Evolutionary conservation across 2,329 filamentous ascomycete species (phyloP).

Genomic region (Elsinoe batatas): DNA sequence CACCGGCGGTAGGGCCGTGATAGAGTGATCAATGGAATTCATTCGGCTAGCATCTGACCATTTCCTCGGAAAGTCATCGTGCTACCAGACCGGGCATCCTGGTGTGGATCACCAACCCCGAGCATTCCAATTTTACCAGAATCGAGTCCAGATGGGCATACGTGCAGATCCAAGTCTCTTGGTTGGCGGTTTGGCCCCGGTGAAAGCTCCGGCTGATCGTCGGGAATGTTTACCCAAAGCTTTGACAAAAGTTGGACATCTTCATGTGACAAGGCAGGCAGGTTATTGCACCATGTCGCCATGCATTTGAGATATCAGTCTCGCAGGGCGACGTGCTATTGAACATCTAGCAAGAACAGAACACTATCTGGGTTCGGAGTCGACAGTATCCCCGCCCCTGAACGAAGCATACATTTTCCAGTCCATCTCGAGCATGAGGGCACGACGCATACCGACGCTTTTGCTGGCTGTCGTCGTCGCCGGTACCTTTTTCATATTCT

Average conservation of each 20-base stretch:
- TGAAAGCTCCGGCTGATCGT: not conserved
- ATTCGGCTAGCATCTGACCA: not conserved
- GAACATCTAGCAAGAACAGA: not conserved
- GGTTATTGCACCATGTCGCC: not conserved
- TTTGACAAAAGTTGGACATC: slow-evolving; percentile 1
- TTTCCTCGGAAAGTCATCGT: not conserved
- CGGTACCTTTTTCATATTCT: slow-evolving; percentile 2
- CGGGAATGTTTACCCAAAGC: not conserved
- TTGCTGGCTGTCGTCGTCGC: not conserved
- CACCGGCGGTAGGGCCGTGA: not conserved
- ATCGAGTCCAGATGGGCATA: not conserved
- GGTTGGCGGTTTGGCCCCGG: not conserved
- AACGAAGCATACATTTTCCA: not conserved
- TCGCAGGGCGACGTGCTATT: not conserved
- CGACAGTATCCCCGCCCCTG: slow-evolving; percentile 3
- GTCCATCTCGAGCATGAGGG: not conserved
- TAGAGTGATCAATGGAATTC: not conserved
- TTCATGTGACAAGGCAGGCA: not conserved
- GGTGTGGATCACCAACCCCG: not conserved
- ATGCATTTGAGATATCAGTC: not conserved
- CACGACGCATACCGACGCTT: slow-evolving; percentile 10
- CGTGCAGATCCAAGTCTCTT: slow-evolving; percentile 6
- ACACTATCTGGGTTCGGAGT: not conserved
- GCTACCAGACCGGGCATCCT: not conserved
- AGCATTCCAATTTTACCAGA: not conserved